A percentile compares a stretch with the other conserved stretches of the same genome.
These are phyloP conservation scores for Chrysoporthe cubensis DNA, from an alignment of 2,329 filamentous ascomycete species.

Conservation along the genomic window DNA sequence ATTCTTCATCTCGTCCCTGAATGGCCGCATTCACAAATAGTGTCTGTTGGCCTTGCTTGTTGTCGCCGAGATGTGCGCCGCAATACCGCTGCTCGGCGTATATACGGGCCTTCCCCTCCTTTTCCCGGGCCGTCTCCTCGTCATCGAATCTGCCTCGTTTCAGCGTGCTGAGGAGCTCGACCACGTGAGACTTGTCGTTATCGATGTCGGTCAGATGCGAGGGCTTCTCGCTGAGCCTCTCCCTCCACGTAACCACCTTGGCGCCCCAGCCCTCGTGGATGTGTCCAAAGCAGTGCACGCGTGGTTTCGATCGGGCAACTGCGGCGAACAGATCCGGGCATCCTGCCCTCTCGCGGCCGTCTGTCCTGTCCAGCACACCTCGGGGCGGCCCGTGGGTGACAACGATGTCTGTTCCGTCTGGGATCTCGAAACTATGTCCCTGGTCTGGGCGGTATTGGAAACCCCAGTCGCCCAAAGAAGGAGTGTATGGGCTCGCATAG, in stretches of 20 bases:
- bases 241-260: slow-evolving; percentile 56
- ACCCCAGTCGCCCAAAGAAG: slow-evolving; percentile 49
- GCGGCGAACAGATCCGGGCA: slow-evolving; percentile 51
- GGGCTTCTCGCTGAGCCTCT: slow-evolving; percentile 33
- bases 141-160: background rate
- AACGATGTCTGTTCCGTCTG: slow-evolving; percentile 46
- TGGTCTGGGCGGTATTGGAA: slow-evolving; percentile 51
- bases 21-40: slow-evolving; percentile 9
- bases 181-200: slow-evolving; percentile 43
- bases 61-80: background rate
- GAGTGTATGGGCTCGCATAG: slow-evolving; percentile 59
- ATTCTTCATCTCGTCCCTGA: background rate
- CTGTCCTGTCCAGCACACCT: slow-evolving; percentile 53
- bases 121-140: background rate
- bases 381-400: slow-evolving; percentile 60
- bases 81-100: background rate
- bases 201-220: slow-evolving; percentile 54
- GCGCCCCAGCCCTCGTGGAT: slow-evolving; percentile 65
- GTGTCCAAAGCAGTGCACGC: slow-evolving; percentile 61
- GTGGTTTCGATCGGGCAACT: slow-evolving; percentile 47
- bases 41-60: background rate
- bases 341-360: slow-evolving; percentile 41
- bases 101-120: background rate
- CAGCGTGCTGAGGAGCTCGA: slow-evolving; percentile 41
- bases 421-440: slow-evolving; percentile 45